Base-by-base conservation (phyloP, 495 filamentous ascomycete species). In the Neurospora sublineolata region DNA sequence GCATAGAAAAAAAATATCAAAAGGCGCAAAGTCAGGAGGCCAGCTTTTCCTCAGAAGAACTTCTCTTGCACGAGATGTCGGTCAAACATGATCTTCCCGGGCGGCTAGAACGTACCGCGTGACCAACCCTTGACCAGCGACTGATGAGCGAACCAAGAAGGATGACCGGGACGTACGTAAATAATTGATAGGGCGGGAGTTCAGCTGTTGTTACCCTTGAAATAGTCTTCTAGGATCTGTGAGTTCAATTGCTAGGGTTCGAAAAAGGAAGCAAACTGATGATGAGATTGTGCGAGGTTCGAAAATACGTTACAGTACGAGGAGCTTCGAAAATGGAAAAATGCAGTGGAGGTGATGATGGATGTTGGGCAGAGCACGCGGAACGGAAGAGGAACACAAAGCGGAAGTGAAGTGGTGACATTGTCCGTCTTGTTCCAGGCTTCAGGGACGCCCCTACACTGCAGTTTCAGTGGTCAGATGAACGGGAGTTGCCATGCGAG, bases 71-170 rank as follows among this genome's bases (percentile, higher is more conserved):
- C 52, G 33, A 64, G 14, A 33, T 64, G 52, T 18, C 52, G 52
- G 52, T 8, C 6, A 69, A 33, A 40, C 67, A 72, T 58, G 18
- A 9, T 58, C 30, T 36, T 36, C 46, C 30, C 36, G 5, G 42
- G 68, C 70, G 67, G 44, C 38, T 30, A 27, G 71, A 67, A 68
- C 64, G 69, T 37, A 71, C 67, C 75, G 75, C 75, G 75, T 76
- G 75, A 75, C 73, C 73, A 68, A 64, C 52, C 14, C 52, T 64
- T 6, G 27, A 64, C 52, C 27, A 33, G 27, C 33, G 27, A 64
- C 27, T 36, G 52, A 33, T 36, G 52, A 64, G 27, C 6, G 52
- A 64, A 64, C 27, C 27, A 9, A 27, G 52, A 60, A 33, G 27
- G 27, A 64, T 64, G 52, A 33, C 14, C 52, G 30, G 14, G 27